Conservation (phyloP, 345 rosid genomes). For the Dipteronia sinensis region DNA sequence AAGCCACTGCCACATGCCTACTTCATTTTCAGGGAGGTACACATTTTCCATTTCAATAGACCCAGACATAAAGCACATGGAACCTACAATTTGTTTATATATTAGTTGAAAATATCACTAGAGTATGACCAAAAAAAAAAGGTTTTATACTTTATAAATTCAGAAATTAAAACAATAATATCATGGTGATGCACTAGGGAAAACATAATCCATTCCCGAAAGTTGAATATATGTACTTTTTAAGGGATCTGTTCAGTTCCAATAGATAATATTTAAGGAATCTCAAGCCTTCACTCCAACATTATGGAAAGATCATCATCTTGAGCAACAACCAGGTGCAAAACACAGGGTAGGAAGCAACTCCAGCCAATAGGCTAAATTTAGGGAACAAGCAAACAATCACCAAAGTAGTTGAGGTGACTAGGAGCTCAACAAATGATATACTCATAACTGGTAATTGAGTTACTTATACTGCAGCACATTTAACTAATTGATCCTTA, state of each 20-base stretch:
- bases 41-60: slow-evolving; percentile 88
- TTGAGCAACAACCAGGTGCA: not conserved
- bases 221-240: not conserved
- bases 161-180: slow-evolving; percentile 7
- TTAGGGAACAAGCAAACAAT: not conserved
- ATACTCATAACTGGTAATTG: not conserved
- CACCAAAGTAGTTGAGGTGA: not conserved
- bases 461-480: not conserved
- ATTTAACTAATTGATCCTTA: not conserved
- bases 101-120: slow-evolving; percentile 9
- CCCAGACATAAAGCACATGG: slow-evolving; percentile 98
- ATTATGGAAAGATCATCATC: not conserved
- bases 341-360: not conserved
- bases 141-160: not conserved
- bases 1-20: slow-evolving; percentile 92
- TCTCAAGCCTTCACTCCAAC: not conserved
- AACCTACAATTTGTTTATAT: slow-evolving; percentile 46
- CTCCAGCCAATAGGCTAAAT: not conserved
- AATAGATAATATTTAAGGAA: not conserved
- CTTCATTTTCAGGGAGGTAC: slow-evolving; percentile 85
- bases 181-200: not conserved
- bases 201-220: not conserved
- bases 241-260: not conserved
- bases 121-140: not conserved
- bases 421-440: not conserved